Conservation (phyloP, 2,329 filamentous ascomycete genomes). For the Incumbomyces lentus region DNA sequence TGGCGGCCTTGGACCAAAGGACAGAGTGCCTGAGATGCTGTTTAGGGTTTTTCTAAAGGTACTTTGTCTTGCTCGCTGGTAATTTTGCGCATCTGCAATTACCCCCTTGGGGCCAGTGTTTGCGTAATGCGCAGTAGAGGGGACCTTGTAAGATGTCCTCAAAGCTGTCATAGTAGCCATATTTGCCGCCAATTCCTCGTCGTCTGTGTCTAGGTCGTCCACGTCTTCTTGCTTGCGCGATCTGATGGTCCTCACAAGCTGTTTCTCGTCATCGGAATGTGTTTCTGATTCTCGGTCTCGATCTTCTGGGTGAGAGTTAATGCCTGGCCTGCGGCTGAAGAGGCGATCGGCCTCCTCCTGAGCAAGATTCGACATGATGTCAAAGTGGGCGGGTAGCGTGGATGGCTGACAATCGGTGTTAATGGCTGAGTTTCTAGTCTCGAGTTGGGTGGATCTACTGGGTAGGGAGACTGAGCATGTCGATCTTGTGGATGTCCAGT, state of each 20-base stretch:
- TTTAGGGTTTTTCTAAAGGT: slow-evolving; percentile 33
- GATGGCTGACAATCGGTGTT: too few species aligned
- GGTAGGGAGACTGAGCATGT: too few species aligned
- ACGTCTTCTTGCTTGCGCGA: slow-evolving; percentile 20
- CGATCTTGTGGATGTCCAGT: too few species aligned
- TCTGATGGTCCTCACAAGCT: slow-evolving; percentile 11
- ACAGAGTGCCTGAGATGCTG: slow-evolving; percentile 20
- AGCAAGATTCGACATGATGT: slow-evolving; percentile 32
- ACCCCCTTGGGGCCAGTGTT: slow-evolving; percentile 43
- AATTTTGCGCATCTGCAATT: slow-evolving; percentile 41
- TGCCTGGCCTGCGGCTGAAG: slow-evolving; percentile 28
- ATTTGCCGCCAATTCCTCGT: slow-evolving; percentile 21
- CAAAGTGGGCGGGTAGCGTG: slow-evolving; percentile 2
- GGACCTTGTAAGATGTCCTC: slow-evolving; percentile 33
- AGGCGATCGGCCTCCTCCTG: slow-evolving; percentile 39
- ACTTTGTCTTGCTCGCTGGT: slow-evolving; percentile 37
- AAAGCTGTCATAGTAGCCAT: slow-evolving; percentile 27
- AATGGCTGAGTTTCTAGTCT: too few species aligned
- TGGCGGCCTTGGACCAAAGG: slow-evolving; percentile 9
- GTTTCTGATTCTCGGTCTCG: slow-evolving; percentile 16
- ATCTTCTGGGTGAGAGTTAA: slow-evolving; percentile 35
- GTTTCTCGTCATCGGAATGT: slow-evolving; percentile 14
- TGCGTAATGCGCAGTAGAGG: slow-evolving; percentile 36
- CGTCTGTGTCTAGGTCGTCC: slow-evolving; percentile 26
- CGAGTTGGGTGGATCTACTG: too few species aligned